phyloP scores from a whole-genome alignment of 1,139 yeast species.

The Blastobotrys illinoisensis region DNA sequence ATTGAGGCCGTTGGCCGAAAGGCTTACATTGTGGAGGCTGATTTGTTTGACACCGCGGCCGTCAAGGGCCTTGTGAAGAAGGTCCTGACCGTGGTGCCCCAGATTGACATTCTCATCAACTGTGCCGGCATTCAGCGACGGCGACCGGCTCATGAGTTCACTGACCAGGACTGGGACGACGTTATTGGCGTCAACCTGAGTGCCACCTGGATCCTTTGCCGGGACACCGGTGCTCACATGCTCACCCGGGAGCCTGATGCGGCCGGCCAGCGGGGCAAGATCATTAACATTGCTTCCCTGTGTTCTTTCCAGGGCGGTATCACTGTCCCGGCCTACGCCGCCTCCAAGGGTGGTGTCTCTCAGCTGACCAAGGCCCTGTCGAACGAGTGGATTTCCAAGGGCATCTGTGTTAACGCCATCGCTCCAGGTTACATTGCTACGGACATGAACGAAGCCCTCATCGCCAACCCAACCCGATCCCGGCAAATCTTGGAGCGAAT shows the following conservation, averaged over 20 bases:
- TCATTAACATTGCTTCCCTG: conserved; percentile 58
- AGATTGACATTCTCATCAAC: conserved; percentile 47
- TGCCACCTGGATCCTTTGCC: conserved; percentile 43
- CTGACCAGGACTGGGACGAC: conserved; percentile 40
- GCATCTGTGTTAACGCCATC: conserved; percentile 49
- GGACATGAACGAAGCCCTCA: conserved; percentile 43
- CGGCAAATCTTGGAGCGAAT: conserved; percentile 40
- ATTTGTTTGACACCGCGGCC: conserved; percentile 27
- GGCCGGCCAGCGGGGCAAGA: conserved; percentile 50
- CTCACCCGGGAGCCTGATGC: conserved; percentile 29
- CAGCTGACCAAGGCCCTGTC: conserved; percentile 46
- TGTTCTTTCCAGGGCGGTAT: conserved; percentile 42
- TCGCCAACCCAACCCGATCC: conserved; percentile 33
- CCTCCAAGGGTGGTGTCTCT: conserved; percentile 48
- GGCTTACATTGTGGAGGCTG: conserved; percentile 26
- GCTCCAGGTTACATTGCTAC: conserved; percentile 55
- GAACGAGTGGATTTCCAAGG: conserved; percentile 48
- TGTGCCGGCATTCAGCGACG: conserved; percentile 50
- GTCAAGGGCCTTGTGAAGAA: conserved; percentile 31
- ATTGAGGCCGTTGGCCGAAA: conserved; percentile 28
- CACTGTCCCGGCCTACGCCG: conserved; percentile 45
- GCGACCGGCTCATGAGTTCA: conserved; percentile 35
- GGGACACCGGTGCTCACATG: conserved; percentile 44
- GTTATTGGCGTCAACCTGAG: conserved; percentile 47
- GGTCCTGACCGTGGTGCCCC: conserved; percentile 32